A percentile compares a stretch with the other conserved stretches of the same genome.
phyloP scores from a whole-genome alignment of 75 land plant genomes.

The Selaginella tamariscina region DNA sequence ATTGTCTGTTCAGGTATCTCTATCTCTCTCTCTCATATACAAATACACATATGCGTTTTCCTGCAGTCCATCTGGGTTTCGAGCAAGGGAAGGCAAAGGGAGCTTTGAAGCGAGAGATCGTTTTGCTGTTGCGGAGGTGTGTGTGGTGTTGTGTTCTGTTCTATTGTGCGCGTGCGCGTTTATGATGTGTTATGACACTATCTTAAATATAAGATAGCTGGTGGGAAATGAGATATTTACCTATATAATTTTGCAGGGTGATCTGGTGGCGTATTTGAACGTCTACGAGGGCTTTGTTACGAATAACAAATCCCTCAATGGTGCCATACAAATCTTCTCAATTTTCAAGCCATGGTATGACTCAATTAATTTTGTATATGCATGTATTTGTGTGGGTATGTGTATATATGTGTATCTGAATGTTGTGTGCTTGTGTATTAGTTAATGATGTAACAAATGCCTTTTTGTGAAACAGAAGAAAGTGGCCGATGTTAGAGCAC shows the following conservation, averaged over 20 bases:
- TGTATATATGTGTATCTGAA: not conserved
- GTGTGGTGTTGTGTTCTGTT: not conserved
- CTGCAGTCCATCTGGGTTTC: constrained; percentile 83
- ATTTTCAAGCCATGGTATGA: constrained; percentile 76
- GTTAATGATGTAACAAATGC: not conserved
- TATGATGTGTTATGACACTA: not conserved
- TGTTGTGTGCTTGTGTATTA: not conserved
- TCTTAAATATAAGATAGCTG: not conserved
- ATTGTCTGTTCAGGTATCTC: constrained; percentile 20
- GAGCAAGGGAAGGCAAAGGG: constrained; percentile 55
- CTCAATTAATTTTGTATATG: not conserved
- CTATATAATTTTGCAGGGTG: constrained; percentile 45
- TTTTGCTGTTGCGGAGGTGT: constrained; percentile 87
- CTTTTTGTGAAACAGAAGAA: constrained; percentile 45
- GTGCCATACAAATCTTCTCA: constrained; percentile 75
- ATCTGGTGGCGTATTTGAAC: constrained; percentile 76
- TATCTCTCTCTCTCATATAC: constrained; percentile 23
- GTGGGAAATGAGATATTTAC: not conserved
- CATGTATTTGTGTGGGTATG: constrained; percentile 6
- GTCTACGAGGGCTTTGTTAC: constrained; percentile 74
- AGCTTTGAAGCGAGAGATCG: constrained; percentile 68
- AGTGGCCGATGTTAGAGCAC: constrained; percentile 63
- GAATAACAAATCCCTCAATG: constrained; percentile 70
- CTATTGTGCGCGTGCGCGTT: not conserved
- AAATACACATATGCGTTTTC: not conserved